Percentiles rank a stretch among this genome's conserved stretches.
phyloP scores from a whole-genome alignment of 2,329 filamentous ascomycete species.

The Volutella citrinella region DNA sequence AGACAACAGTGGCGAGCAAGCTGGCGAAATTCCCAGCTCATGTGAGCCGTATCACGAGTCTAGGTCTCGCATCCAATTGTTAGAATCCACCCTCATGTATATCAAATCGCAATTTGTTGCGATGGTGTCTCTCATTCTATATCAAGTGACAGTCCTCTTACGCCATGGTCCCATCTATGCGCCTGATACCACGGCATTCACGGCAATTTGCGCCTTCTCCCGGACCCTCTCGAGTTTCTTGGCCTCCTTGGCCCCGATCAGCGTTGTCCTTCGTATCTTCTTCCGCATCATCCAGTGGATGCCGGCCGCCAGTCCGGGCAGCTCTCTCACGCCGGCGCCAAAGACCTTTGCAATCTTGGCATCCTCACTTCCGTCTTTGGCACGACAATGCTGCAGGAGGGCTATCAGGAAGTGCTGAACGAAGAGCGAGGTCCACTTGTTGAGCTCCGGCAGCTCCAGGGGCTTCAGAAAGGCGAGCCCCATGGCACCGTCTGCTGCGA shows the following conservation, averaged over 20 bases:
- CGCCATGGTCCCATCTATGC: too few species aligned
- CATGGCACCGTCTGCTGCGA: constrained; percentile 46
- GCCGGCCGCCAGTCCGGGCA: constrained; percentile 67
- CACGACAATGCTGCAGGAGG: constrained; percentile 62
- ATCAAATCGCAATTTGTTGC: too few species aligned
- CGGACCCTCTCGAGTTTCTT: constrained; percentile 38
- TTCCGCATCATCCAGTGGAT: constrained; percentile 79
- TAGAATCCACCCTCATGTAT: too few species aligned
- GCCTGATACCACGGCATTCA: constrained; percentile 21
- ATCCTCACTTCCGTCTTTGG: constrained; percentile 48
- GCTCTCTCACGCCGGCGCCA: constrained; percentile 57
- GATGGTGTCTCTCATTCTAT: too few species aligned
- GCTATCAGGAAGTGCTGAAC: constrained; percentile 78
- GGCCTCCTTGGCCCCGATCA: constrained; percentile 47
- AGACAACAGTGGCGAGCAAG: too few species aligned
- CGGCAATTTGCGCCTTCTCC: constrained; percentile 30
- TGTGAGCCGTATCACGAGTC: too few species aligned
- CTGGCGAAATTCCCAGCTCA: too few species aligned
- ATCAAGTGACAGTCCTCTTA: too few species aligned
- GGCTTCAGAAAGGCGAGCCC: constrained; percentile 56
- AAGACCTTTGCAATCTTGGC: constrained; percentile 65
- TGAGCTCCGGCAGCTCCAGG: constrained; percentile 75
- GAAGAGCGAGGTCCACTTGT: constrained; percentile 73
- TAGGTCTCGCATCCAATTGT: too few species aligned
- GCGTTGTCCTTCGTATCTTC: constrained; percentile 63